Base-by-base conservation (phyloP, 345 rosid species). In the Noccaea caerulescens region DNA sequence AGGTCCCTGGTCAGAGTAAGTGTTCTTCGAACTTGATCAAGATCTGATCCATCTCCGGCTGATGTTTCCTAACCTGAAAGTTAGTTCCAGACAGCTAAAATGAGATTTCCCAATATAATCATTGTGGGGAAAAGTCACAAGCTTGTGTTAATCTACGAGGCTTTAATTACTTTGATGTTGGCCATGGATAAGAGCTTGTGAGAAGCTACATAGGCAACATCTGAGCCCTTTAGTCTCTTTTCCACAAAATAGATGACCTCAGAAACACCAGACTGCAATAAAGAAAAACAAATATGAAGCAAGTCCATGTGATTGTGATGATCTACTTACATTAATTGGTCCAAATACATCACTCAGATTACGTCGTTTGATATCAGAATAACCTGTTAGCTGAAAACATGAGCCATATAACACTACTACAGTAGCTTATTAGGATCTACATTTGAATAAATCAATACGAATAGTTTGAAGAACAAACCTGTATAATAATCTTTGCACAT, bases 401-500 rank as follows among this genome's bases (percentile, higher is more conserved):
- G 18, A 30, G 51, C 62, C 43, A 53, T 62, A 6, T 43, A 34
- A 43, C 9, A 27, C 8, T 37, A 10, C n/a, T 27, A 49, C 16
- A 53, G 10, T 44, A 9, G 25, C 45, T 5, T 72, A 46, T 11
- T 16, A 46, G 10, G 58, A 58, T 58, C 39, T 53, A 49, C 49
- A 63, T 72, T 54, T 63, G 39, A 0, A 72, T 41, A 54, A 13
- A 72, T 10, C 8, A 55, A 43, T 10, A 45, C 52, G 27, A 71
- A 12, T 18, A 0, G 33, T 57, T 12, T n/a, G 49, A 41, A 66
- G 62, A 36, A 70, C 81, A 44, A 76, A 92, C 98, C 94, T 93
- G 98, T 73, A 91, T 88, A 47, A 93, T 93, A 80, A 93, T 83
- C 86, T 91, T 93, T 8, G 98, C 98, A 79, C 98, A 93, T 79